phyloP scores from a whole-genome alignment of 805 yeast genomes.

The Jamesozyma piceae region DNA sequence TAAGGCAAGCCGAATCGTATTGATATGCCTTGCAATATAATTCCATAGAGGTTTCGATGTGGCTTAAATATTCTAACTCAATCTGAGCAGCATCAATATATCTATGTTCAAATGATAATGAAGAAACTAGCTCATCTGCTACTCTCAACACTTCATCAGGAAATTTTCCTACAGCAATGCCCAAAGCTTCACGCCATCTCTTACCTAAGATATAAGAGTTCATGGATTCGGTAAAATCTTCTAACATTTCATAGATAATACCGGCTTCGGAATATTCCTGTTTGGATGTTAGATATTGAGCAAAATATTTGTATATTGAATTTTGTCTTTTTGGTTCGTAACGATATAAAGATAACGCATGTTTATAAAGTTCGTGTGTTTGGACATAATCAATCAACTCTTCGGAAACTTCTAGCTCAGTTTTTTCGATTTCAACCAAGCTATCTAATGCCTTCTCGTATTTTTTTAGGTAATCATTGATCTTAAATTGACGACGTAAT shows the following conservation, averaged over 20 bases:
- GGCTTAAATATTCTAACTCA: slow-evolving; percentile 49
- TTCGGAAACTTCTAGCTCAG: slow-evolving; percentile 30
- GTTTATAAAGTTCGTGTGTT: slow-evolving; percentile 57
- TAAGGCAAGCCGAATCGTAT: slow-evolving; percentile 67
- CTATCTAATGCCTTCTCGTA: slow-evolving; percentile 60
- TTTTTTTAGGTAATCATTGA: slow-evolving; percentile 69
- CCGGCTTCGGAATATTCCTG: slow-evolving; percentile 70
- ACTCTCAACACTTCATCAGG: slow-evolving; percentile 35
- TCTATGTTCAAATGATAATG: slow-evolving; percentile 57
- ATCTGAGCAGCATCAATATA: slow-evolving; percentile 77
- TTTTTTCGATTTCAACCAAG: slow-evolving; percentile 40
- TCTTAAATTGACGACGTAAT: slow-evolving; percentile 58
- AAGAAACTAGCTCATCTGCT: slow-evolving; percentile 51
- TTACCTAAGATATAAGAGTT: slow-evolving; percentile 61
- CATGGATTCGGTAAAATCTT: slow-evolving; percentile 48
- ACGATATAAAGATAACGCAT: slow-evolving; percentile 55
- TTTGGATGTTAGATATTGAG: slow-evolving; percentile 46
- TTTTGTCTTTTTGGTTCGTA: slow-evolving; percentile 48
- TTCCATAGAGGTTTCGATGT: slow-evolving; percentile 53
- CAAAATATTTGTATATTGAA: slow-evolving; percentile 50
- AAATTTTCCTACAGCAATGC: slow-evolving; percentile 41
- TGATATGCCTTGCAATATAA: slow-evolving; percentile 65
- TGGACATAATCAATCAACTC: slow-evolving; percentile 65
- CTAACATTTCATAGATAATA: slow-evolving; percentile 61
- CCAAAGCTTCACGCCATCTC: slow-evolving; percentile 78